Conservation (phyloP, 1,139 yeast genomes). For the Geotrichum cucujoidarum region DNA sequence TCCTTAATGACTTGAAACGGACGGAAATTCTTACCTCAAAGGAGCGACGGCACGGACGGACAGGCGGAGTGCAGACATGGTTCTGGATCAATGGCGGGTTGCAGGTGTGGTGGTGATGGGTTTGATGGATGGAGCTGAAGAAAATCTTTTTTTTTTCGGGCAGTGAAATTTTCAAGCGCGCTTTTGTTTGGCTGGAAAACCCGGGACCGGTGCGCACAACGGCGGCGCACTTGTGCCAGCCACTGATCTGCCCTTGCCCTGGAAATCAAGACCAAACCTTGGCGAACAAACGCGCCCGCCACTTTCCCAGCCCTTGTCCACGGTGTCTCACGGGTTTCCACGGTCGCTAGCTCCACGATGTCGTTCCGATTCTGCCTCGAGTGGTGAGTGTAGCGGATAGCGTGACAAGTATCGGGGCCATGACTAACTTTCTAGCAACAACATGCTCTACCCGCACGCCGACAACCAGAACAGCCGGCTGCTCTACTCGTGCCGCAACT, state of each 20-base stretch:
- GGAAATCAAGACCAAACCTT: background rate
- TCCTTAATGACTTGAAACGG: background rate
- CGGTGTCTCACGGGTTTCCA: too few relatives aligned
- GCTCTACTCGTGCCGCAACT: constrained; percentile 89
- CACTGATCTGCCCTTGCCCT: background rate
- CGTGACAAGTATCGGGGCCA: constrained; percentile 14
- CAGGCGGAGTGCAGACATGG: constrained; percentile 30
- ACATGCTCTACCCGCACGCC: constrained; percentile 97
- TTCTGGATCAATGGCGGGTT: constrained; percentile 4
- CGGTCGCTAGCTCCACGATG: too few relatives aligned
- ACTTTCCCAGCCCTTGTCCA: too few relatives aligned
- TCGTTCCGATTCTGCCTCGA: constrained; percentile 91
- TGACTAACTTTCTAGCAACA: constrained; percentile 48
- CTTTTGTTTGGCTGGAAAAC: background rate
- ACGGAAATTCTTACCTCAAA: constrained; percentile 27
- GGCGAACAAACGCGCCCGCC: too few relatives aligned
- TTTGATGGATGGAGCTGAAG: background rate
- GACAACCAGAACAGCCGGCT: constrained; percentile 67
- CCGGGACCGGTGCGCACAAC: background rate
- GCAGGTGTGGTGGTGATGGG: background rate
- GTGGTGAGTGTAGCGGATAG: constrained; percentile 43
- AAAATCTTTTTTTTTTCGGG: constrained; percentile 10
- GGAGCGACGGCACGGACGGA: constrained; percentile 34
- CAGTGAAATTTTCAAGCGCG: too few relatives aligned
- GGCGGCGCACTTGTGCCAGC: too few relatives aligned